phyloP scores from a whole-genome alignment of 2,329 filamentous ascomycete species.

The Dactylellina leptospora region DNA sequence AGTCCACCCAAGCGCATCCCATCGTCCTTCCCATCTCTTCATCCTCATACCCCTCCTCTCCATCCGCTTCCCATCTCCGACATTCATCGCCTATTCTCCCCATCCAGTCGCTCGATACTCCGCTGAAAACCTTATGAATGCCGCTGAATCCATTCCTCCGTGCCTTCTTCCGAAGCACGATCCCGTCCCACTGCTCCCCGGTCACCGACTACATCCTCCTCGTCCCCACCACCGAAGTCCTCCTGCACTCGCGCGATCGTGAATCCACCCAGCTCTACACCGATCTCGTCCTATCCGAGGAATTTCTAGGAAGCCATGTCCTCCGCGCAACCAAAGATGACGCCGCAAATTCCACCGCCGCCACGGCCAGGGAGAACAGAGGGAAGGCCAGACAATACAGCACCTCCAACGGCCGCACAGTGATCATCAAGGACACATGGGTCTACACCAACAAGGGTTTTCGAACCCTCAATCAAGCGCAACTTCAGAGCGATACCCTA shows the following conservation, averaged over 20 bases:
- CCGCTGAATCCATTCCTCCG: slow-evolving; percentile 98
- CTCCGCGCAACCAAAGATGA: slow-evolving; percentile 75
- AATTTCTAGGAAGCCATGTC: slow-evolving; percentile 96
- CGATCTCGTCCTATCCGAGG: slow-evolving; percentile 86
- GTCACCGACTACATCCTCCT: slow-evolving; percentile 92
- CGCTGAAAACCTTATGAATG: slow-evolving; percentile 74
- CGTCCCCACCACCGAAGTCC: slow-evolving; percentile 89
- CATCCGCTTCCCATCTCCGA: background rate
- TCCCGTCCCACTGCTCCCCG: slow-evolving; percentile 89
- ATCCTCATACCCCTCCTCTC: background rate
- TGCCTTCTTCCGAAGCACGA: slow-evolving; percentile 97
- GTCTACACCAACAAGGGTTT: slow-evolving; percentile 99
- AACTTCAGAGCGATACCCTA: slow-evolving; percentile 80
- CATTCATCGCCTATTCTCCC: background rate
- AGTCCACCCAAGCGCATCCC: background rate
- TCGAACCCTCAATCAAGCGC: slow-evolving; percentile 87
- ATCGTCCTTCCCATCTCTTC: background rate
- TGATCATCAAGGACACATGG: slow-evolving; percentile 91
- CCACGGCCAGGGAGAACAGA: slow-evolving; percentile 76
- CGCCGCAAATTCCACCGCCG: slow-evolving; percentile 61
- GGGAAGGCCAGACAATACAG: slow-evolving; percentile 94
- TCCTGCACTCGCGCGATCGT: slow-evolving; percentile 85
- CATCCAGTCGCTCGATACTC: slow-evolving; percentile 60
- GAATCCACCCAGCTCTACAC: slow-evolving; percentile 79
- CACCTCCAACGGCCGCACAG: slow-evolving; percentile 88